Percentiles rank a stretch among this genome's conserved stretches.
These are phyloP conservation scores for Berkeleyomyces rouxiae DNA, from an alignment of 2,329 filamentous ascomycete species.

Conservation along the genomic window DNA sequence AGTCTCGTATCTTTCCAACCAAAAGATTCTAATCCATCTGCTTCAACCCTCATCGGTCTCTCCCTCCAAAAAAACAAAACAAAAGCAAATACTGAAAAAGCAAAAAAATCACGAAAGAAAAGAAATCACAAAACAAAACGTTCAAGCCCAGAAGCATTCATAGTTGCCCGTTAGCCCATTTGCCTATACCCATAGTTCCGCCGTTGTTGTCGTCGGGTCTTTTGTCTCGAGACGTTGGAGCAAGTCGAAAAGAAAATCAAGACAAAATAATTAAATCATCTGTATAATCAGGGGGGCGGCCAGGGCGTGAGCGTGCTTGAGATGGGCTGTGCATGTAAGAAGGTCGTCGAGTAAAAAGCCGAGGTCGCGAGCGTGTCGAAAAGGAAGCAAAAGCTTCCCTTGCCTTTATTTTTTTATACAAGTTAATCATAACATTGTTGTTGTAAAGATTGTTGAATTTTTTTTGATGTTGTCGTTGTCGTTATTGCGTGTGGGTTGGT, in stretches of 20 bases:
- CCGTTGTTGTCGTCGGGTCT: not conserved
- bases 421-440: not conserved
- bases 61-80: not conserved
- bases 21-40: not conserved
- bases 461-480: not conserved
- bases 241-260: not conserved
- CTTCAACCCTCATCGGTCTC: not conserved
- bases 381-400: not conserved
- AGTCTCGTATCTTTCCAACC: not conserved
- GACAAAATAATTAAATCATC: not conserved
- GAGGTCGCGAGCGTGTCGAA: not conserved
- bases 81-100: not conserved
- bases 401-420: not conserved
- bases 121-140: not conserved
- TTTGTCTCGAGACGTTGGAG: not conserved
- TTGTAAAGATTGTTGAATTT: not conserved
- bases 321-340: not conserved
- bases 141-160: not conserved
- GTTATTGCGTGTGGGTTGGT: slow-evolving; percentile 2
- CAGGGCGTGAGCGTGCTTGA: not conserved
- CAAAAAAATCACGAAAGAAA: not conserved
- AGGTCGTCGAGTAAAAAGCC: not conserved
- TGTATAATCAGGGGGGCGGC: not conserved
- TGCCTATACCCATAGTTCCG: not conserved
- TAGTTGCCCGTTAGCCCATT: too few species aligned